phyloP scores from a whole-genome alignment of 2,329 filamentous ascomycete genomes.

The Sporothrix brasiliensis region DNA sequence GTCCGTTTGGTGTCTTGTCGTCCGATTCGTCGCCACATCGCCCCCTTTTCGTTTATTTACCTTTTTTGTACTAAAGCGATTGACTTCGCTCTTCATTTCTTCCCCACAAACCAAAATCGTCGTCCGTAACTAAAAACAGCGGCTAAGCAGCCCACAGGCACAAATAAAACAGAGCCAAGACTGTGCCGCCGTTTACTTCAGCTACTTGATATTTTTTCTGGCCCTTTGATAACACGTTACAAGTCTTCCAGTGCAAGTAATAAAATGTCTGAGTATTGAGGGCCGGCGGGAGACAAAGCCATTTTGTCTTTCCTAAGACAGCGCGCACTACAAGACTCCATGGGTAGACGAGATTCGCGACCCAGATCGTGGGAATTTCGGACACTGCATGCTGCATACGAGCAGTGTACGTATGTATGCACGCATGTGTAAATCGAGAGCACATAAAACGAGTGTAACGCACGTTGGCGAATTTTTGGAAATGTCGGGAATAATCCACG shows the following conservation, averaged over 20 bases:
- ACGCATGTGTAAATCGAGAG: neutral
- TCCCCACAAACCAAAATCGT: neutral
- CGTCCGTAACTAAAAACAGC: neutral
- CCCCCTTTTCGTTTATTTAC: neutral
- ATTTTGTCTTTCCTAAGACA: constrained; percentile 5
- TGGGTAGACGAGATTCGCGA: constrained; percentile 29
- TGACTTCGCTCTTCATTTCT: neutral
- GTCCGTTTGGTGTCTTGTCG: neutral
- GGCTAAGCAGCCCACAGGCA: neutral
- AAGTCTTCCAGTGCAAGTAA: neutral
- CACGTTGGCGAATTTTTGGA: constrained; percentile 2
- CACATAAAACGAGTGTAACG: neutral
- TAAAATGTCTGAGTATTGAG: neutral
- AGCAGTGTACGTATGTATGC: constrained; percentile 1
- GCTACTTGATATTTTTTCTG: neutral
- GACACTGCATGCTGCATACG: neutral
- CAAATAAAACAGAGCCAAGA: neutral
- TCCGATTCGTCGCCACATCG: neutral
- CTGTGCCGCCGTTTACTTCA: neutral
- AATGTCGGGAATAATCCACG: neutral
- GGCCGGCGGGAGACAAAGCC: constrained; percentile 4
- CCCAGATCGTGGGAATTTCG: constrained; percentile 19
- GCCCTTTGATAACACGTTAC: neutral
- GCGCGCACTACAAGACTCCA: neutral
- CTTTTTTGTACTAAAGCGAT: too few relatives aligned